Conservation (phyloP, 129 eudicot species). For the Lonicera japonica region DNA sequence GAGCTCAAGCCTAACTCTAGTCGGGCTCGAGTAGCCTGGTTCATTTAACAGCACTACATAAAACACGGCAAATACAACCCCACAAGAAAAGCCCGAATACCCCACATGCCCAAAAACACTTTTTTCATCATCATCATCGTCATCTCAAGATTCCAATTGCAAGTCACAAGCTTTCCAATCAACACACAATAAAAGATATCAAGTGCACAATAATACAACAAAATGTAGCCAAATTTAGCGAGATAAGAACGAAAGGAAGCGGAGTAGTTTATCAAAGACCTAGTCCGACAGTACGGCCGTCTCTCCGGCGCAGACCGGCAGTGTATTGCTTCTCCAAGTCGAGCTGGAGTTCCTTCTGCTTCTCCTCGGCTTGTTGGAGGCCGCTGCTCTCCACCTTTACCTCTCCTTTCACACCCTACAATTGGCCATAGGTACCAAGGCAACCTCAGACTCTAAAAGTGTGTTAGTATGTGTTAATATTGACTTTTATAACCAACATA, state of each 20-base stretch:
- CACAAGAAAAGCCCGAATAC: neutral
- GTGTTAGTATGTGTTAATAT: constrained; percentile 61
- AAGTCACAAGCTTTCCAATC: neutral
- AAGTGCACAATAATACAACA: constrained; percentile 26
- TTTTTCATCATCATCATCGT: neutral
- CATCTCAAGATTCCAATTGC: neutral
- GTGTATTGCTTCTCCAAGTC: constrained; percentile 89
- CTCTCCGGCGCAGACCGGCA: constrained; percentile 89
- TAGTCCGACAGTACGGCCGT: constrained; percentile 97
- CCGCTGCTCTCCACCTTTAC: constrained; percentile 38
- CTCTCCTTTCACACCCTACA: constrained; percentile 99
- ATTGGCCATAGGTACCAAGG: constrained; percentile 81
- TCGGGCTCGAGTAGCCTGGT: too few relatives aligned
- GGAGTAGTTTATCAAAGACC: constrained; percentile 48
- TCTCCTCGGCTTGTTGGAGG: constrained; percentile 38
- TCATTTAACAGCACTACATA: too few relatives aligned
- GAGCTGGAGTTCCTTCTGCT: constrained; percentile 65
- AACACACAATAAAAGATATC: neutral
- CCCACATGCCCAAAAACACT: neutral
- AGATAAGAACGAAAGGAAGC: neutral
- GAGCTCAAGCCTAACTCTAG: too few relatives aligned
- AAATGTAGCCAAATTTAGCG: neutral
- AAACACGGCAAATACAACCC: neutral
- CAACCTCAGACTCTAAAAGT: constrained; percentile 99
- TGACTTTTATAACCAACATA: too few relatives aligned